Evolutionary conservation across 2,329 filamentous ascomycete genomes (phyloP).

Genomic region (Neofusicoccum umdonicola): DNA sequence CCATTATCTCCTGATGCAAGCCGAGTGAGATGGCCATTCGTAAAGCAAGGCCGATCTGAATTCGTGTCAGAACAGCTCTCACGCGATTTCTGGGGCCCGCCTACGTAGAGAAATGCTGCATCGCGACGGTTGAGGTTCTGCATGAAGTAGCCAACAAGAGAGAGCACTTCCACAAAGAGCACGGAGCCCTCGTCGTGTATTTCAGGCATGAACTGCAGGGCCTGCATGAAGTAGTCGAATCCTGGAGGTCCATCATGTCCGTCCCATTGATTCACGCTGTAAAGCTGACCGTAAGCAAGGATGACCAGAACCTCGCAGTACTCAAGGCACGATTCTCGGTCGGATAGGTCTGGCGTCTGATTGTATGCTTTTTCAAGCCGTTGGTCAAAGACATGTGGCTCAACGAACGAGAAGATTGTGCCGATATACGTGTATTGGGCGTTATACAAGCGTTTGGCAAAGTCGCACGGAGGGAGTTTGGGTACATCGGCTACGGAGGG

Average conservation of each 20-base stretch:
- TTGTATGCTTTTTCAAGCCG: slow-evolving; percentile 47
- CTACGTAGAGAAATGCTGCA: slow-evolving; percentile 53
- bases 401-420: slow-evolving; percentile 56
- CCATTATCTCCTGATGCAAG: slow-evolving; percentile 53
- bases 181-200: slow-evolving; percentile 56
- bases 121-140: slow-evolving; percentile 57
- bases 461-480: slow-evolving; percentile 50
- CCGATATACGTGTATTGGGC: slow-evolving; percentile 58
- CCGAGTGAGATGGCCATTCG: slow-evolving; percentile 59
- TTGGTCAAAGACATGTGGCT: slow-evolving; percentile 48
- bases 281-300: slow-evolving; percentile 56
- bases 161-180: slow-evolving; percentile 55
- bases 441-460: slow-evolving; percentile 51
- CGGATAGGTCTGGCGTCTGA: slow-evolving; percentile 41
- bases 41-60: slow-evolving; percentile 40
- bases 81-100: neutral
- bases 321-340: slow-evolving; percentile 48
- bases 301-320: slow-evolving; percentile 55
- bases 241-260: slow-evolving; percentile 54
- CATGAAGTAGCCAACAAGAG: slow-evolving; percentile 57
- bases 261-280: slow-evolving; percentile 58
- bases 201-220: slow-evolving; percentile 53
- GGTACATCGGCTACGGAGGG: slow-evolving; percentile 26
- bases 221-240: slow-evolving; percentile 55
- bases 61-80: neutral